These are phyloP conservation scores for Lachancea kluyveri DNA, from an alignment of 805 yeast genomes.

Conservation along the genomic window DNA sequence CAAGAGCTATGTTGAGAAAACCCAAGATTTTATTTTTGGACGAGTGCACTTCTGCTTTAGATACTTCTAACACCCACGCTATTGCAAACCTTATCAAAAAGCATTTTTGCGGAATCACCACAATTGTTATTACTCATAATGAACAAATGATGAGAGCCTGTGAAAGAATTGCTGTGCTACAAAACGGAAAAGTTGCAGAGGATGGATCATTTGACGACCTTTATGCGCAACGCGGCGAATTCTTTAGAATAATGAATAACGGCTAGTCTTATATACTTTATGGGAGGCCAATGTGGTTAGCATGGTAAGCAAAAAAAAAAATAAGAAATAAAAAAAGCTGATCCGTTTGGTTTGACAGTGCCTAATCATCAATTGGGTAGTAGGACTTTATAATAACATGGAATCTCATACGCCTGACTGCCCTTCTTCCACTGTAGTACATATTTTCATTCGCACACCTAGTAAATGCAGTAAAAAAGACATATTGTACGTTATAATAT, in stretches of 20 bases:
- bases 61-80: constrained; percentile 47
- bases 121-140: constrained; percentile 71
- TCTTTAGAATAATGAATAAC: constrained; percentile 19
- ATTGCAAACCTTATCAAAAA: constrained; percentile 45
- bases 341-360: no score
- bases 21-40: constrained; percentile 68
- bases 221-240: constrained; percentile 23
- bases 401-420: no score
- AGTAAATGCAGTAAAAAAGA: no score
- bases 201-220: constrained; percentile 35
- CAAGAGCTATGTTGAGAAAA: constrained; percentile 65
- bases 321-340: no score
- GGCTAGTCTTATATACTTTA: no score
- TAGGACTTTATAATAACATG: no score
- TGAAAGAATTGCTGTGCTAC: constrained; percentile 43
- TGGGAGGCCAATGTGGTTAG: no score
- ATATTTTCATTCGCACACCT: background rate
- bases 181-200: constrained; percentile 44
- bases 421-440: no score
- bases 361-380: no score
- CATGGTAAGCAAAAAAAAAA: no score
- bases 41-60: constrained; percentile 88
- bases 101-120: constrained; percentile 37
- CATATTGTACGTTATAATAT: no score
- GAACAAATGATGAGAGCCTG: constrained; percentile 57